Percentiles rank a stretch among this genome's conserved stretches.
Conservation (phyloP, 2,329 filamentous ascomycete genomes). For the Penicillium sp. region DNA sequence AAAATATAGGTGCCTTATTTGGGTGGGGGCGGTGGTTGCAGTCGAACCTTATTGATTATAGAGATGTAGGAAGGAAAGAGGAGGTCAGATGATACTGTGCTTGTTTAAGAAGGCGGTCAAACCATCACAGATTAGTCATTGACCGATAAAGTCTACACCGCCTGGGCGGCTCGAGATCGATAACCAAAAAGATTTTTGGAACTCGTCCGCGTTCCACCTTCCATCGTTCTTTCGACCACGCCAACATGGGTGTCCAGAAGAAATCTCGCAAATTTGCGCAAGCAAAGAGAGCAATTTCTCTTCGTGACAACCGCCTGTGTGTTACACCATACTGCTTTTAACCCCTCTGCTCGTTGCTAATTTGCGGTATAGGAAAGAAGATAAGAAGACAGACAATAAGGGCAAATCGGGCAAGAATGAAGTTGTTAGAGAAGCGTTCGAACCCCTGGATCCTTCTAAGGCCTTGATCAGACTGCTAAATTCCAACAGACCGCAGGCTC, state of each 20-base stretch:
- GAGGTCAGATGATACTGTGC: too few relatives aligned
- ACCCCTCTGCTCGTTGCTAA: not conserved
- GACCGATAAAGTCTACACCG: not conserved
- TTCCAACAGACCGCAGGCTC: slow-evolving; percentile 61
- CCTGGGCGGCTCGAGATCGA: not conserved
- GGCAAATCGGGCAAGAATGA: slow-evolving; percentile 18
- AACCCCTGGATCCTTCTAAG: slow-evolving; percentile 4
- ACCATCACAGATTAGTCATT: not conserved
- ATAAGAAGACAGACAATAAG: slow-evolving; percentile 18
- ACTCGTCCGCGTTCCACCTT: not conserved
- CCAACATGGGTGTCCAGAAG: slow-evolving; percentile 79
- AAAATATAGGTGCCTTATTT: too few relatives aligned
- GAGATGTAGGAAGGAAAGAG: too few relatives aligned
- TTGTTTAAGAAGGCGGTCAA: too few relatives aligned
- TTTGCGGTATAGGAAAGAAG: slow-evolving; percentile 15
- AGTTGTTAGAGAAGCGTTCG: slow-evolving; percentile 22
- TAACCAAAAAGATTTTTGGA: not conserved
- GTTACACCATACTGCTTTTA: slow-evolving; percentile 7
- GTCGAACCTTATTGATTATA: too few relatives aligned
- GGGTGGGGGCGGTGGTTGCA: too few relatives aligned
- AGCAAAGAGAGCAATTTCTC: slow-evolving; percentile 77
- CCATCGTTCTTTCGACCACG: not conserved
- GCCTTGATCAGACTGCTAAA: not conserved
- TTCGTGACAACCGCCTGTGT: slow-evolving; percentile 67
- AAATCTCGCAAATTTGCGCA: slow-evolving; percentile 86